A percentile compares a stretch with the other conserved stretches of the same genome.
These are phyloP conservation scores for Gastrolobium villosum DNA, from an alignment of 306 rosid genomes.

Conservation along the genomic window DNA sequence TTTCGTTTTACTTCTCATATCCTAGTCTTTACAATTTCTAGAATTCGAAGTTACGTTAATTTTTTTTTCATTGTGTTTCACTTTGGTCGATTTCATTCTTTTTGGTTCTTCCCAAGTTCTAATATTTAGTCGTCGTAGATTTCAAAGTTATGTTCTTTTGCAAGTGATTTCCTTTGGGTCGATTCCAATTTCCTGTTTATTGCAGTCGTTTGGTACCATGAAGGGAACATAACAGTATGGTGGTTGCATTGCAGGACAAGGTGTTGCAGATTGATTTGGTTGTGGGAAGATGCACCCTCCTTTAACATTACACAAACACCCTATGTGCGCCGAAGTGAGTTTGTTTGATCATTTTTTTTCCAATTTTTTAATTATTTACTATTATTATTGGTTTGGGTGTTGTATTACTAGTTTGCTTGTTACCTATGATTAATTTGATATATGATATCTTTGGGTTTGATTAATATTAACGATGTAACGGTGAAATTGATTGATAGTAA, in stretches of 20 bases:
- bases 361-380: not conserved
- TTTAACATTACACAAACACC: conserved; percentile 91
- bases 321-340: conserved; percentile 92
- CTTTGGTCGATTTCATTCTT: not conserved
- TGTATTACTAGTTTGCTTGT: not conserved
- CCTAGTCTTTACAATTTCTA: not conserved
- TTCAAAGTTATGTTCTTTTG: conserved; percentile 36
- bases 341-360: conserved; percentile 38
- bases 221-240: not conserved
- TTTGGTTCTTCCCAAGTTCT: not conserved
- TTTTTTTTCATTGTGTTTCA: not conserved
- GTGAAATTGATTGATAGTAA: too few relatives aligned
- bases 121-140: not conserved
- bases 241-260: conserved; percentile 44
- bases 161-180: conserved; percentile 15
- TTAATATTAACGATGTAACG: too few relatives aligned
- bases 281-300: conserved; percentile 88
- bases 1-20: not conserved
- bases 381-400: not conserved
- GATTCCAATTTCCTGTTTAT: not conserved
- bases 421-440: conserved; percentile 18
- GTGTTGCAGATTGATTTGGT: conserved; percentile 47
- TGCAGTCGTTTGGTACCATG: not conserved
- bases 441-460: too few relatives aligned
- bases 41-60: not conserved